Evolutionary conservation across 116 monocot species (phyloP).

Genomic region (Trichopus zeylanicus): DNA sequence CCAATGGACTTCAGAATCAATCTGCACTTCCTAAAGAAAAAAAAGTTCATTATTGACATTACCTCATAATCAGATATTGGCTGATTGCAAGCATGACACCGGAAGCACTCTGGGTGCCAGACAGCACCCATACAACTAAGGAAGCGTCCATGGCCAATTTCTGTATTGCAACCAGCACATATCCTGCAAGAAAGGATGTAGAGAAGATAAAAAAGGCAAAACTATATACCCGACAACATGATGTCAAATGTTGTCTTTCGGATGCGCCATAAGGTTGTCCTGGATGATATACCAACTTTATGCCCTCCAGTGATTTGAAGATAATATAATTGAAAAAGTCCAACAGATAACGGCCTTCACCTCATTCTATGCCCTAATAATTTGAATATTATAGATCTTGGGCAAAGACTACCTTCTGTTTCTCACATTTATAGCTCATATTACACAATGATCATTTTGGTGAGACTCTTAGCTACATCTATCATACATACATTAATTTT

Average conservation of each 20-base stretch:
- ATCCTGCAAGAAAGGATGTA: constrained; percentile 22
- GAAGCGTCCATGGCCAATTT: constrained; percentile 49
- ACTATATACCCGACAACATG: background rate
- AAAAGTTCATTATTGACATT: background rate
- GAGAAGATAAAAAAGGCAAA: background rate
- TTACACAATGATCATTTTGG: background rate
- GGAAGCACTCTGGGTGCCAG: constrained; percentile 70
- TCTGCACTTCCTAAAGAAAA: background rate
- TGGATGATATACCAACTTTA: background rate
- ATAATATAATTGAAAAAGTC: background rate
- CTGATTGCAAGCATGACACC: constrained; percentile 59
- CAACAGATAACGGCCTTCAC: background rate
- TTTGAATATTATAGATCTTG: background rate
- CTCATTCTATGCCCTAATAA: background rate
- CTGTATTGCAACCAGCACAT: constrained; percentile 58
- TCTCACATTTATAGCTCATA: background rate
- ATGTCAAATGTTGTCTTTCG: background rate
- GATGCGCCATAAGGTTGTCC: background rate
- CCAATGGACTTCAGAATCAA: background rate
- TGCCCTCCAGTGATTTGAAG: background rate
- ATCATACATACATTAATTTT: too few relatives aligned
- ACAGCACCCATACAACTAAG: constrained; percentile 50
- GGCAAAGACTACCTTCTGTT: background rate
- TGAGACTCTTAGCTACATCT: background rate
- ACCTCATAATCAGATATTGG: constrained; percentile 75